Percentiles rank a stretch among this genome's conserved stretches.
Conservation (phyloP, 164 flowering plant species). For the Magnolia officinalis region DNA sequence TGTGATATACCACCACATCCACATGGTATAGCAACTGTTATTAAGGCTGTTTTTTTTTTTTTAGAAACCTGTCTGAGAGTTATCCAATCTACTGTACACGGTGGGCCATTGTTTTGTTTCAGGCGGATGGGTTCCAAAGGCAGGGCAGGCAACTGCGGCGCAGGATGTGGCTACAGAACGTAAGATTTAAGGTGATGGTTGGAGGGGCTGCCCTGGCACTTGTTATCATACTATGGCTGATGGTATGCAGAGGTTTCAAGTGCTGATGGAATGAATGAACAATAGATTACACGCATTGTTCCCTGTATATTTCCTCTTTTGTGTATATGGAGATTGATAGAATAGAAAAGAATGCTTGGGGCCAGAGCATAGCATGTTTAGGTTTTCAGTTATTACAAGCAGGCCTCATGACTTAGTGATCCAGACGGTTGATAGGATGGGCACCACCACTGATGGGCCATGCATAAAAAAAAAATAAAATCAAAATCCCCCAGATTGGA, state of each 20-base stretch:
- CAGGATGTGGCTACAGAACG: slow-evolving; percentile 93
- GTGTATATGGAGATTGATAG: background rate
- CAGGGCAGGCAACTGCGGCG: slow-evolving; percentile 90
- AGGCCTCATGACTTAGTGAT: background rate
- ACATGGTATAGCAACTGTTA: no score
- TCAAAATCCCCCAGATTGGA: no score
- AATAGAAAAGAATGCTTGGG: background rate
- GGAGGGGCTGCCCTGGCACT: slow-evolving; percentile 52
- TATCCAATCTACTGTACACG: background rate
- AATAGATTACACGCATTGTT: background rate
- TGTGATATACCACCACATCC: no score
- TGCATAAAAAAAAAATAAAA: no score
- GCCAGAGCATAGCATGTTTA: background rate
- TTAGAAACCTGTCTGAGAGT: no score
- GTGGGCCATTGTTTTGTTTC: background rate
- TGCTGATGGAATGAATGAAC: slow-evolving; percentile 34
- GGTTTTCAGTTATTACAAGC: background rate
- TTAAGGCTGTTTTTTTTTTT: no score
- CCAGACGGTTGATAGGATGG: background rate
- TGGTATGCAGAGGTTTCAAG: slow-evolving; percentile 58
- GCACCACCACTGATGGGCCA: no score
- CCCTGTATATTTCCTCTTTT: background rate
- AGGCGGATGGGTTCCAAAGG: slow-evolving; percentile 99
- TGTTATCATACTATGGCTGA: slow-evolving; percentile 60
- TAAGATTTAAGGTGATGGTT: slow-evolving; percentile 71